Evolutionary conservation across 768 basidiomycete genomes (phyloP).

Genomic region (Calocybe gangraenosa): DNA sequence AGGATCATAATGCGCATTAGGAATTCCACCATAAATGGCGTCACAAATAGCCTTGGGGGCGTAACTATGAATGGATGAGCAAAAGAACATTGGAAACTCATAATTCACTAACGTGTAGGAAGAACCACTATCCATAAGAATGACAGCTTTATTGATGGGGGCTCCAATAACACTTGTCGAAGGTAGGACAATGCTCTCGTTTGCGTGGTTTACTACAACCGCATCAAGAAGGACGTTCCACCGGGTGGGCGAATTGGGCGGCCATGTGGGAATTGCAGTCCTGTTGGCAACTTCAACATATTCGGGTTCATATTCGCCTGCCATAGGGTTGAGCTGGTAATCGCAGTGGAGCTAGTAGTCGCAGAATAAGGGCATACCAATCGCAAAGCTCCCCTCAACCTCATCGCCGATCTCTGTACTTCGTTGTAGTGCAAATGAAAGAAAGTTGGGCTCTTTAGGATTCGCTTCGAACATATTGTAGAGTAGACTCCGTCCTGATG

Average conservation of each 20-base stretch:
- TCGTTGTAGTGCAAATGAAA: slow-evolving; percentile 71
- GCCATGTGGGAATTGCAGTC: slow-evolving; percentile 70
- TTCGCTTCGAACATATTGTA: slow-evolving; percentile 74
- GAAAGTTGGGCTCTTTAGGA: slow-evolving; percentile 70
- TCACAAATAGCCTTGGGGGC: slow-evolving; percentile 59
- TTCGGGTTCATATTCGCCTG: slow-evolving; percentile 63
- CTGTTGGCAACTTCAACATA: slow-evolving; percentile 59
- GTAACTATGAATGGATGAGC: slow-evolving; percentile 44
- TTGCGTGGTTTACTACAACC: slow-evolving; percentile 57
- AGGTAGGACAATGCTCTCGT: slow-evolving; percentile 45
- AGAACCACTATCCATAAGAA: slow-evolving; percentile 76
- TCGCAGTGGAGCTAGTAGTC: not conserved
- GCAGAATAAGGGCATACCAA: slow-evolving; percentile 43
- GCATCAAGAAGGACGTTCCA: slow-evolving; percentile 81
- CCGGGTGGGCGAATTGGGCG: slow-evolving; percentile 52
- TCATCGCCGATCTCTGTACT: slow-evolving; percentile 46
- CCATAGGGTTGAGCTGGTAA: slow-evolving; percentile 3
- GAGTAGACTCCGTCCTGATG: slow-evolving; percentile 64
- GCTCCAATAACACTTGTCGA: slow-evolving; percentile 51
- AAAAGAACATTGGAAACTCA: not conserved
- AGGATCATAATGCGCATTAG: slow-evolving; percentile 59
- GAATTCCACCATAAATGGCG: slow-evolving; percentile 62
- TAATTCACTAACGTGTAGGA: slow-evolving; percentile 62
- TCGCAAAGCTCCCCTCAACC: slow-evolving; percentile 64
- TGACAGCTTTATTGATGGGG: slow-evolving; percentile 68